Conservation (phyloP, 2,329 filamentous ascomycete species). For the Aspergillus neoniger region DNA sequence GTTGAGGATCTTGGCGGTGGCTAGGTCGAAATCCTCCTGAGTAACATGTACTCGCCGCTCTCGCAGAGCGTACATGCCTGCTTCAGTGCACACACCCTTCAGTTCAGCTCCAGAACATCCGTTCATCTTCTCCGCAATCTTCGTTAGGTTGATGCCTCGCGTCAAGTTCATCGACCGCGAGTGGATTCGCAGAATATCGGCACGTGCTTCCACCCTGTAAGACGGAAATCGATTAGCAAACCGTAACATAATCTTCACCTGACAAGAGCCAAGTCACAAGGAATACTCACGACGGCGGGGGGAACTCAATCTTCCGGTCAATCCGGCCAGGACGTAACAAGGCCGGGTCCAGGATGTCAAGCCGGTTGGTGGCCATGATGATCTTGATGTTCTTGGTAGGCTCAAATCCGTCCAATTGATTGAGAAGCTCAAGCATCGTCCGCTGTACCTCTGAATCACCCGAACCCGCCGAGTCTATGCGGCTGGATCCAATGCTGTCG, state of each 20-base stretch:
- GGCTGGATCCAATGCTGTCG: conserved; percentile 95
- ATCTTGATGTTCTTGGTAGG: conserved; percentile 99
- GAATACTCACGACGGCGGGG: conserved; percentile 70
- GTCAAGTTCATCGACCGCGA: conserved; percentile 98
- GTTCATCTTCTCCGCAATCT: conserved; percentile 99
- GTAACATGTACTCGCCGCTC: conserved; percentile 97
- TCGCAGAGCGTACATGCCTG: conserved; percentile 95
- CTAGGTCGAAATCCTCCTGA: conserved; percentile 97
- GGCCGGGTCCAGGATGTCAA: conserved; percentile 95
- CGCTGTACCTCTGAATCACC: conserved; percentile 98
- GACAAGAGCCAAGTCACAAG: not conserved
- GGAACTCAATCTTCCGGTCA: conserved; percentile 98
- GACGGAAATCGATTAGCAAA: conserved; percentile 24
- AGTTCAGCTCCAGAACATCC: conserved; percentile 96
- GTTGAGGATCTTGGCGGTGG: conserved; percentile 98
- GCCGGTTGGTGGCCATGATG: conserved; percentile 98
- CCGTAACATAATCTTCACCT: not conserved
- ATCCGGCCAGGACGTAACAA: conserved; percentile 94
- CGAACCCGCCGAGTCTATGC: conserved; percentile 91
- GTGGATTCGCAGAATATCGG: conserved; percentile 97
- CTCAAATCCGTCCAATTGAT: conserved; percentile 98
- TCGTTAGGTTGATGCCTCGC: conserved; percentile 92
- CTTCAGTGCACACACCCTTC: conserved; percentile 98
- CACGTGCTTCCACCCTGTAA: conserved; percentile 77
- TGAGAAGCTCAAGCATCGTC: conserved; percentile 97